Conservation (phyloP, 1,139 yeast genomes). For the Nakaseomyces uthaithaninus region DNA sequence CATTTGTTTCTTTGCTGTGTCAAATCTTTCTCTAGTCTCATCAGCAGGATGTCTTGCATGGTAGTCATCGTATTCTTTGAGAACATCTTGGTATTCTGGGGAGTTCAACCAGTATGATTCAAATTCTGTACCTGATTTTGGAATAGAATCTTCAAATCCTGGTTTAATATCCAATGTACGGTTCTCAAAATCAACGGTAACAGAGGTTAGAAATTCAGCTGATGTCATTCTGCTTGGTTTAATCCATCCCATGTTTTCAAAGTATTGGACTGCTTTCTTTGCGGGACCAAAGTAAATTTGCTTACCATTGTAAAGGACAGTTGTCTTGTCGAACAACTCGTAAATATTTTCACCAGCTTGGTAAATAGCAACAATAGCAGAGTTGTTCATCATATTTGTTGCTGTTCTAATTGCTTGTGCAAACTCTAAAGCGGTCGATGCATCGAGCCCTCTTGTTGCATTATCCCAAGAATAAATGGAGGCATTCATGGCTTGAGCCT, state of each 20-base stretch:
- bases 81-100: conserved; percentile 38
- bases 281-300: conserved; percentile 57
- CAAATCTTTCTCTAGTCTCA: conserved; percentile 37
- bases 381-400: conserved; percentile 46
- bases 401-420: conserved; percentile 54
- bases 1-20: conserved; percentile 37
- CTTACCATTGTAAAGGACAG: conserved; percentile 50
- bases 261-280: conserved; percentile 44
- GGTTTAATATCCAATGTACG: conserved; percentile 38
- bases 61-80: conserved; percentile 39
- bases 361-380: conserved; percentile 55
- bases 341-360: conserved; percentile 65
- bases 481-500: conserved; percentile 52
- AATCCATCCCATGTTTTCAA: conserved; percentile 51
- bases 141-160: conserved; percentile 49
- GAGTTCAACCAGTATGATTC: conserved; percentile 49
- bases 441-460: conserved; percentile 72
- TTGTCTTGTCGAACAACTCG: conserved; percentile 54
- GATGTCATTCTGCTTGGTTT: conserved; percentile 59
- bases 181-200: conserved; percentile 38
- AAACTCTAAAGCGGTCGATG: conserved; percentile 64
- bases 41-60: conserved; percentile 33
- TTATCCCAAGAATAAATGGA: conserved; percentile 64
- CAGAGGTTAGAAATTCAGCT: conserved; percentile 62
- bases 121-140: conserved; percentile 50